Base-by-base conservation (phyloP, 768 basidiomycete genomes). In the Mycena galopus region DNA sequence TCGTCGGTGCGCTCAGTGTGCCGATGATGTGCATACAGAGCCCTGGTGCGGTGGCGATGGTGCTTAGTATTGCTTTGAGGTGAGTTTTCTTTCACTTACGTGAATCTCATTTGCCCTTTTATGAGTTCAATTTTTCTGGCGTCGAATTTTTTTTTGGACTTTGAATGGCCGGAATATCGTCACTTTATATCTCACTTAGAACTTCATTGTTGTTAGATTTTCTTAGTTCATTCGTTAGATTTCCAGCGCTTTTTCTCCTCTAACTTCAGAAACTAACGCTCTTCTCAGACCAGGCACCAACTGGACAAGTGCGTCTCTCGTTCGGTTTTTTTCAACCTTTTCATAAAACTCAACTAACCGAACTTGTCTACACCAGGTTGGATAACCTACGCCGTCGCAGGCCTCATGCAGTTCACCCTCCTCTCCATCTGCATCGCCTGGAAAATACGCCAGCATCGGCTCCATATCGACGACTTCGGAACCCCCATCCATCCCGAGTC, bases 21-120 rank as follows among this genome's bases (percentile, higher is more conserved):
- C 93, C 94, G 1, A 98, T 96, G 91, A 98, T 99, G 97, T 83
- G 90, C 58, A 94, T 99, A 19, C 97, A 99, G 82, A 95, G 91
- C 16, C 96, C 96, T 4, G 97, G 96, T 4, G 93, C 94, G 1
- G 84, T 94, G 4, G 79, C 95, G n/a, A 97, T 98, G 92, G 93
- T 95, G 8, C 73, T 92, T 5, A 94, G 92, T 73, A 94, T 96
- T 67, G 94, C 92, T 9, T 82, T 94, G 29, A 84, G 91, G 89
- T 92, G 67, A 21, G 85, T 76, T 47, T 62, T 10, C 9, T 42
- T 39, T 27, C 1, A 11, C 27, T 27, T 42, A 0, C 10, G 23
- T 11, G 2, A n/a, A n/a, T 47, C 17, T 30, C 16, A 12, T 16
- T 61, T 10, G 27, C 7, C 12, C 12, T 39, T n/a, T 12, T 25